Base-by-base conservation (phyloP, 768 basidiomycete species). In the Saitozyma sp. region DNA sequence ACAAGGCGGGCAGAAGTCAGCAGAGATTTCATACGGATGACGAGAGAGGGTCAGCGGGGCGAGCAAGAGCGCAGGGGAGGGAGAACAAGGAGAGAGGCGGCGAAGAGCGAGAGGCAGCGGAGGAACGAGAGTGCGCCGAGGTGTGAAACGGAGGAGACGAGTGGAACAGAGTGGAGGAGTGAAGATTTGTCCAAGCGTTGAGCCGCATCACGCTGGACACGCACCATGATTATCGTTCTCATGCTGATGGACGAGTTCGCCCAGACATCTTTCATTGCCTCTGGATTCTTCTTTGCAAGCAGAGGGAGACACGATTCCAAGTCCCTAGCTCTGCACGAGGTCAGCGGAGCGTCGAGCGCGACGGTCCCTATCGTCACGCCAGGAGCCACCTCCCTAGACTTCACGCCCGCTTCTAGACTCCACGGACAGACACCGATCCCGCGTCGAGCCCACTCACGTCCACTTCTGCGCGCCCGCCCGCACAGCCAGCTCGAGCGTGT, bases 381-480 rank as follows among this genome's bases (percentile, higher is more conserved):
- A 29, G 29, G 29, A 29, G 29, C 29, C 29, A 29, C 29, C 29
- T 2, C 5, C 29, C 5, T 29, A 29, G 29, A 29, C 29, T 29
- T 29, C 2, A 2, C 29, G 56, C 16, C 45, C 6, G 11, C 45
- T 46, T 46, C 2, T 46, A 11, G 2, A 17, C 45, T 17, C 11
- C 45, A 17, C 45, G 6, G 5, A 46, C 45, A 46, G 45, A 13
- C 45, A 46, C 11, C 13, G 45, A 46, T 29, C 29, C 29, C 45
- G 6, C 11, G 6, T 16, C 13, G 45, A 46, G 45, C n/a, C 13
- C 14, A 75, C 77, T 67, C 63, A 77, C 77, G 73, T 73, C 78
- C 78, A 79, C 54, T 70, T 70, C 54, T 73, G 68, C 7, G 76
- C 68, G n/a, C 71, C 73, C 54, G 69, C 70, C 49, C 67, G 65